These are phyloP conservation scores for Petunia hybrid DNA, from an alignment of 305 asterid species.

Conservation along the genomic window DNA sequence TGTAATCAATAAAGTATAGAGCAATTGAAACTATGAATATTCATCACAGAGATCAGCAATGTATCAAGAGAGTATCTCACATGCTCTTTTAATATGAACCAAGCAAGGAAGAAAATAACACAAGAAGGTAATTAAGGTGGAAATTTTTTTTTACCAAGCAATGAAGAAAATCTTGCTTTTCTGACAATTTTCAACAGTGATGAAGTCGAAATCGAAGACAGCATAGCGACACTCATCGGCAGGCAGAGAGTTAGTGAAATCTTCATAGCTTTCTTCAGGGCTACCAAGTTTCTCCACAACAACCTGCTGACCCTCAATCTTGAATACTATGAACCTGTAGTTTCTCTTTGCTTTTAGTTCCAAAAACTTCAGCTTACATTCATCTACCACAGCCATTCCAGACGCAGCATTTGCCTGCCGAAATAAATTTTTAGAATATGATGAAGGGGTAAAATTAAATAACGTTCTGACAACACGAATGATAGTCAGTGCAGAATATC, in stretches of 20 bases:
- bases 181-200: slow-evolving; percentile 44
- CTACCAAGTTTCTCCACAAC: slow-evolving; percentile 44
- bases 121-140: no score
- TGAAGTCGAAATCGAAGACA: slow-evolving; percentile 48
- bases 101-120: neutral
- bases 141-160: slow-evolving; percentile 35
- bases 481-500: neutral
- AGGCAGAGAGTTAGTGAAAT: slow-evolving; percentile 39
- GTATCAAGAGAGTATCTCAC: no score
- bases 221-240: slow-evolving; percentile 46
- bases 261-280: slow-evolving; percentile 40
- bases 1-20: no score
- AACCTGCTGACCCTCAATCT: slow-evolving; percentile 44
- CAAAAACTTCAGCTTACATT: slow-evolving; percentile 45
- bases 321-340: slow-evolving; percentile 42
- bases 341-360: slow-evolving; percentile 50
- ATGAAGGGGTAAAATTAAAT: neutral
- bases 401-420: slow-evolving; percentile 42
- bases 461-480: neutral
- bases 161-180: slow-evolving; percentile 51
- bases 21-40: no score
- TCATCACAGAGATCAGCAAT: no score
- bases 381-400: slow-evolving; percentile 44
- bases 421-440: neutral
- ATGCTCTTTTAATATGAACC: neutral